These are phyloP conservation scores for Persicaria tinctoria DNA, from an alignment of 148 eudicot species.

Conservation along the genomic window DNA sequence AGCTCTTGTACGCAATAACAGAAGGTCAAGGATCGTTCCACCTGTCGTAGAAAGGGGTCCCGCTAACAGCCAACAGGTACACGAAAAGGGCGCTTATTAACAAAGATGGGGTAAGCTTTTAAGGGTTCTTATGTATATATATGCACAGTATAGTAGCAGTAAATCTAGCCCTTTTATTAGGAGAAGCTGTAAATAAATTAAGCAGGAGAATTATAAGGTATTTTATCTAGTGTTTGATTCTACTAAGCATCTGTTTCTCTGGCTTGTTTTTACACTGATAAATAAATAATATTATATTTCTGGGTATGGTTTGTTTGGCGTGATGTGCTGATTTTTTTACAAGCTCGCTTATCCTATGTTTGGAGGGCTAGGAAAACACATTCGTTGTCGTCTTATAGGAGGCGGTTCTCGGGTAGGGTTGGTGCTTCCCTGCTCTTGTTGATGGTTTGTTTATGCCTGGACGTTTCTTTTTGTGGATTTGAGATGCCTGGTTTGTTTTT, in stretches of 20 bases:
- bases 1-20: slow-evolving; percentile 74
- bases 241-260: neutral
- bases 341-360: no score
- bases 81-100: slow-evolving; percentile 17
- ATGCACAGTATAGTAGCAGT: neutral
- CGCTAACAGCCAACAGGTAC: slow-evolving; percentile 11
- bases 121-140: neutral
- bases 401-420: no score
- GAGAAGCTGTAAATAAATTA: slow-evolving; percentile 3
- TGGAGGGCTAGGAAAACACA: no score
- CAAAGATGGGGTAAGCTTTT: slow-evolving; percentile 1
- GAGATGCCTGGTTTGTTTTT: no score
- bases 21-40: slow-evolving; percentile 99
- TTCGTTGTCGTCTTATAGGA: no score
- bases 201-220: neutral
- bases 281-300: no score
- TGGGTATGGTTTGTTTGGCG: no score
- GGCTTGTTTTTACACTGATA: no score
- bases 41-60: slow-evolving; percentile 43
- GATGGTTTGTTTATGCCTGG: no score
- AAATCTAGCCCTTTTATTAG: neutral
- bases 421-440: no score
- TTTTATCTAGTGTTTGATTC: neutral
- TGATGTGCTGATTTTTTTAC: no score
- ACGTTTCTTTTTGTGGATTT: no score